Base-by-base conservation (phyloP, 805 yeast species). In the Ogataea trehaloabstinens region DNA sequence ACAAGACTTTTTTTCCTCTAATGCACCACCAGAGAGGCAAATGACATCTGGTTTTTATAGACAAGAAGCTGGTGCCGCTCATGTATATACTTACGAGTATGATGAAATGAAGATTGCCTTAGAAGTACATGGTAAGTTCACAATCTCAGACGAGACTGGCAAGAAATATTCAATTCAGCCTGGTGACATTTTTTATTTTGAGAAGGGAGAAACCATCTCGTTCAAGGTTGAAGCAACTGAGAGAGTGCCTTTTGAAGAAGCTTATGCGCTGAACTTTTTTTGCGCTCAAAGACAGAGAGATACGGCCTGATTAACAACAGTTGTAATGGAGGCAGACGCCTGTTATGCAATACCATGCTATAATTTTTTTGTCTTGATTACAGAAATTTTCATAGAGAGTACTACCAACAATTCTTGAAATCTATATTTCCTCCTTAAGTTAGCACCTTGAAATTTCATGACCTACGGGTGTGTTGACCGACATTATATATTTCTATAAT, bases 71-170 rank as follows among this genome's bases (percentile, higher is more conserved):
- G 88, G 88, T 42, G 80, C 76, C 59, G 76, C 82, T 34, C 71
- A 82, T 56, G 84, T 75, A n/a, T 82, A 82, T 71, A 61, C 67
- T 40, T 82, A 82, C 65, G 67, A 64, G 54, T 76, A 80, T 62
- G 85, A 82, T 55, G 88, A 80, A 65, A 74, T 79, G 76, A 82
- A 82, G 65, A 68, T 82, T 51, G 73, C 78, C 57, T 69, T 81
- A 46, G 86, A 82, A 61, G 80, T 76, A 38, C 78, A 74, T 51
- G 86, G 86, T 49, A 78, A 74, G 53, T 80, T 76, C 68, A 66
- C 69, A 37, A 68, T 82, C 51, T 52, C 76, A 42, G 88, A 82
- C 52, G 82, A 78, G 64, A 71, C 79, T 38, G 87, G 88, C 18
- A 67, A 69, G 59, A 67, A 68, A 44, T 79, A 76, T 36, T 66